Evolutionary conservation across 345 rosid genomes (phyloP), one percentile per base, ranked within the genome.

Genomic region (Citrus sp.): DNA sequence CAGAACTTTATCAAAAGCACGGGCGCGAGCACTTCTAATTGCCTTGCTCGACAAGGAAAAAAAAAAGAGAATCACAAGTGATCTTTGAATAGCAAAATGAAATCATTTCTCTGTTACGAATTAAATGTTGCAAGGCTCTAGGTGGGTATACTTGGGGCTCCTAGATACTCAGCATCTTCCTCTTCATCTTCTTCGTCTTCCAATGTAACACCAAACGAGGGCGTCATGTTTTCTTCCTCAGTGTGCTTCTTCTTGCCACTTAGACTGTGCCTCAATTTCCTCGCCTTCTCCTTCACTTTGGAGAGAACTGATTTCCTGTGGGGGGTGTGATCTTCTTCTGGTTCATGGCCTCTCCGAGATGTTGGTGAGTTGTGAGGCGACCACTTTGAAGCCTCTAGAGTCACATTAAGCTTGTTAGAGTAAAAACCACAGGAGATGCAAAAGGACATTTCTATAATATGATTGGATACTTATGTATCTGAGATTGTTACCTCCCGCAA

Each of bases 251-350:
- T 91, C 86, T 84, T 91, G 75, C 59, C 24, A 66, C 88, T 82
- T 25, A 90, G 90, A 78, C 81, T 84, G 21, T 84, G 85, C 18
- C 87, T 85, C 83, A 93, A 86, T 70, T 87, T 87, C 73, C 80
- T 87, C 0, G 97, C 94, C 84, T 81, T 91, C 65, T 91, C 97
- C 78, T 86, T 92, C 85, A 92, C 90, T 84, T 87, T 91, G 1
- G 90, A 83, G 80, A 89, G 86, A 73, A 92, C 87, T 10, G 97
- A 92, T 82, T 89, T 92, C 85, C 82, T 90, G 1, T 72, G 90
- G 46, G 76, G 70, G 51, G 66, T 61, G 55, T 83, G 87, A 65
- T 89, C 92, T 70, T 83, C 86, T 24, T 87, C 87, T 80, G 67
- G 66, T 37, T 88, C 90, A 69, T 78, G 80, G 34, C 83, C 89